Percentiles rank a stretch among this genome's conserved stretches.
phyloP scores from a whole-genome alignment of 2,329 filamentous ascomycete species.

The Cercospora brassicicola region DNA sequence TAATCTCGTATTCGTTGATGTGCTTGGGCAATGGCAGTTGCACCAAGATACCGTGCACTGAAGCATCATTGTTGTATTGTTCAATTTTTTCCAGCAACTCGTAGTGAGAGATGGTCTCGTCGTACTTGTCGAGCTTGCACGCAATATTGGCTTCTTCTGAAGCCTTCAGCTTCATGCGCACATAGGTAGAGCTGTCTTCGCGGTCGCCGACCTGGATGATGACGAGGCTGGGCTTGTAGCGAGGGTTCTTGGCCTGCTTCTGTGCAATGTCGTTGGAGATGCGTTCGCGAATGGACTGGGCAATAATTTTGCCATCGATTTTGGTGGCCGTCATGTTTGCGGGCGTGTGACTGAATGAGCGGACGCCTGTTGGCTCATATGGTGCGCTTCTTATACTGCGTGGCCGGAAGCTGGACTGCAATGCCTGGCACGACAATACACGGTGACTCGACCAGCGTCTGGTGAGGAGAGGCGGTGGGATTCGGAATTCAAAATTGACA shows the following conservation, averaged over 20 bases:
- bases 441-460: background rate
- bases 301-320: conserved; percentile 95
- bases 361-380: conserved; percentile 19
- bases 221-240: conserved; percentile 85
- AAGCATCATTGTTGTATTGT: conserved; percentile 79
- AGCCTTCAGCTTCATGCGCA: conserved; percentile 99
- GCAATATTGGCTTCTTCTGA: conserved; percentile 90
- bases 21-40: conserved; percentile 87
- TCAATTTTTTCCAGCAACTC: conserved; percentile 83
- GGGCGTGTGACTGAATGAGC: conserved; percentile 54
- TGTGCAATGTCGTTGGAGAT: conserved; percentile 77
- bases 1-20: conserved; percentile 86
- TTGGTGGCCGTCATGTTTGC: conserved; percentile 78
- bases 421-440: background rate
- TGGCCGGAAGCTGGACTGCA: background rate
- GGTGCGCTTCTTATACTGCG: background rate
- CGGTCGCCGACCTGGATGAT: conserved; percentile 97
- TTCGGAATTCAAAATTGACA: conserved; percentile 13
- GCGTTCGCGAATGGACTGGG: conserved; percentile 82
- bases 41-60: conserved; percentile 88
- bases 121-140: conserved; percentile 81
- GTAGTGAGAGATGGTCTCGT: conserved; percentile 75
- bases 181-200: conserved; percentile 90
- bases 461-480: conserved; percentile 1
- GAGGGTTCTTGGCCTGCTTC: conserved; percentile 77